Conservation (phyloP, 2,329 filamentous ascomycete genomes). For the Blastomyces silverae region DNA sequence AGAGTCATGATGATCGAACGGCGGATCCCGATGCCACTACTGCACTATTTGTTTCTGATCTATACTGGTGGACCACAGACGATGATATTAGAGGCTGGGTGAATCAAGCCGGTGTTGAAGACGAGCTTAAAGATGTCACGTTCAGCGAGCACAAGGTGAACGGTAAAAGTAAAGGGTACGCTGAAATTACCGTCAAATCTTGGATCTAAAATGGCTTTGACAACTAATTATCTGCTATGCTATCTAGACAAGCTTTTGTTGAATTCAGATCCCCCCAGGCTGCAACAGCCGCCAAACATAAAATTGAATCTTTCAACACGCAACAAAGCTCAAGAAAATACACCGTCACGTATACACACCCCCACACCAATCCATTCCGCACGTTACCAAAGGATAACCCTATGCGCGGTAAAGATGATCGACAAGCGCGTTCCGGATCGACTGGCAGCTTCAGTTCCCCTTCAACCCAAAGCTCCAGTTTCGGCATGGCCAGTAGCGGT, state of each 20-base stretch:
- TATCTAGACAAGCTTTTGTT: conserved; percentile 63
- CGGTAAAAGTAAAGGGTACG: conserved; percentile 94
- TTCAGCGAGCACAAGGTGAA: conserved; percentile 99
- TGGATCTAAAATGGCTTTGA: background rate
- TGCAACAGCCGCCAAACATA: conserved; percentile 74
- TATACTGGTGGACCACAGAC: conserved; percentile 96
- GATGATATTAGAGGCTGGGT: conserved; percentile 89
- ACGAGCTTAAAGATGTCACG: conserved; percentile 82
- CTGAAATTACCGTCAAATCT: conserved; percentile 17
- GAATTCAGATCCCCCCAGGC: conserved; percentile 79
- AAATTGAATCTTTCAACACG: conserved; percentile 60
- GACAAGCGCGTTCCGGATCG: conserved; percentile 44
- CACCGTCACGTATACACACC: conserved; percentile 66
- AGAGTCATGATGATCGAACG: conserved; percentile 49
- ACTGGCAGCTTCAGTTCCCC: conserved; percentile 44
- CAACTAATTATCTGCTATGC: background rate
- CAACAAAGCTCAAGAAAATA: conserved; percentile 58
- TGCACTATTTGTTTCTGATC: conserved; percentile 77
- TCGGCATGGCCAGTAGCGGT: conserved; percentile 41
- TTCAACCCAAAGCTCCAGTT: conserved; percentile 37
- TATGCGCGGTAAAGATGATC: conserved; percentile 58
- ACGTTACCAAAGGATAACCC: conserved; percentile 86
- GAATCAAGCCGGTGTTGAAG: conserved; percentile 69
- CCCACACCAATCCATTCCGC: conserved; percentile 77
- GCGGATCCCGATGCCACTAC: conserved; percentile 56